Evolutionary conservation across 1,284 basidiomycete species (phyloP).

Genomic region (Naganishia liquefaciens): DNA sequence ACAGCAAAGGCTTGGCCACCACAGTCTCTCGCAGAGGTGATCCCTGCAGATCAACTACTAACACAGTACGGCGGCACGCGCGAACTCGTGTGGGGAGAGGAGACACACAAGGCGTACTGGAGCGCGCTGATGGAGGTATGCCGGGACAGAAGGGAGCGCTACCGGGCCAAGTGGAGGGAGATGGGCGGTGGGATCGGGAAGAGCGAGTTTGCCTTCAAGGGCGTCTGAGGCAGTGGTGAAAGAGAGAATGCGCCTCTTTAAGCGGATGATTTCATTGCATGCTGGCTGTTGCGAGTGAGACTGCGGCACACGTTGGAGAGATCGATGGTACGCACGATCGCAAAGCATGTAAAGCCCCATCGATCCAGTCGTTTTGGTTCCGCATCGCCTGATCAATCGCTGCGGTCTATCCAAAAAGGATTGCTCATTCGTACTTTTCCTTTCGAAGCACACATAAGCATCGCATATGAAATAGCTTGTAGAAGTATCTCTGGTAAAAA

Average conservation of each 20-base stretch:
- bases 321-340: too few species aligned
- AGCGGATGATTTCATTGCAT: too few species aligned
- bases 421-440: too few species aligned
- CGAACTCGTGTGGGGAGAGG: conserved; percentile 9
- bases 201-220: conserved; percentile 30
- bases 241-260: not conserved
- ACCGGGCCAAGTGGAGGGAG: conserved; percentile 15
- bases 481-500: too few species aligned
- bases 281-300: too few species aligned
- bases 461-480: too few species aligned
- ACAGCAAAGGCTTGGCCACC: conserved; percentile 2
- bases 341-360: too few species aligned
- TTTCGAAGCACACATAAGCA: too few species aligned
- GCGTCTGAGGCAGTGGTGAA: conserved; percentile 48
- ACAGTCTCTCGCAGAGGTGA: conserved; percentile 4
- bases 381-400: too few species aligned
- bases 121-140: conserved; percentile 17
- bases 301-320: too few species aligned
- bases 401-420: too few species aligned
- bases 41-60: conserved; percentile 27
- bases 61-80: conserved; percentile 27
- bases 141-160: conserved; percentile 23
- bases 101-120: conserved; percentile 31
- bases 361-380: too few species aligned
- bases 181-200: conserved; percentile 30